A percentile compares a stretch with the other conserved stretches of the same genome.
Conservation (phyloP, 192 early-diverging fungal species). For the Backusella circina region DNA sequence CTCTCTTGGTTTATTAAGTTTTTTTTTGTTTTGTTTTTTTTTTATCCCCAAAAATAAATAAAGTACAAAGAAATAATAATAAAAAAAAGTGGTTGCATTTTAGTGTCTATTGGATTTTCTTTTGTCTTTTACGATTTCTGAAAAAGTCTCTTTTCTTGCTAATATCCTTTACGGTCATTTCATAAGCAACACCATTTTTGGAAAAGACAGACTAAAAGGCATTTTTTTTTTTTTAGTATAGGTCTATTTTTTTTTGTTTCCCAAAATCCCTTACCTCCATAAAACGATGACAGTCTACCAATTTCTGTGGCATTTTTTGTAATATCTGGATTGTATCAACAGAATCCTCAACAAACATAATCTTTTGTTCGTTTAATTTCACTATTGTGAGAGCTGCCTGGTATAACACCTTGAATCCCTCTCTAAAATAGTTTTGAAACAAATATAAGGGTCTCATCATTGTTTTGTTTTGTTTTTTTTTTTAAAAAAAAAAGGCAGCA, state of each 20-base stretch:
- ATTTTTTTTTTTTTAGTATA: not conserved
- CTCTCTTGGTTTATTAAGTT: not conserved
- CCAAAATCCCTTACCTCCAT: constrained; percentile 37
- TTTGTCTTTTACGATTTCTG: constrained; percentile 1
- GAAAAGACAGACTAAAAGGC: constrained; percentile 1
- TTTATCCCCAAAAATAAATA: not conserved
- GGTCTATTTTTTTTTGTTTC: not conserved
- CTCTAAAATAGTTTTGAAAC: too few relatives aligned
- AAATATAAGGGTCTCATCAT: constrained; percentile 42
- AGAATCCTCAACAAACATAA: constrained; percentile 52
- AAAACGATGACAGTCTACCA: constrained; percentile 56
- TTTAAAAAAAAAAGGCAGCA: not conserved
- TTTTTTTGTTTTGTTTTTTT: not conserved
- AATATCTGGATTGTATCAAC: constrained; percentile 55
- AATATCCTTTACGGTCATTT: not conserved
- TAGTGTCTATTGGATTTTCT: not conserved
- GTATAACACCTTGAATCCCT: constrained; percentile 61
- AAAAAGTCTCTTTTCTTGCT: constrained; percentile 2
- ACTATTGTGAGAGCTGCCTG: constrained; percentile 69
- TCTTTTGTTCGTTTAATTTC: constrained; percentile 55
- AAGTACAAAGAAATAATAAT: not conserved
- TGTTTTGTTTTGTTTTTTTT: not conserved
- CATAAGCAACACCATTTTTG: constrained; percentile 1
- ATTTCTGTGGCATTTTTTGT: constrained; percentile 49
- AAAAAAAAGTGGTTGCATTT: not conserved